Evolutionary conservation across 2,329 filamentous ascomycete species (phyloP), one percentile per base, ranked within the genome.

Genomic region (Escovopsis weberi): DNA sequence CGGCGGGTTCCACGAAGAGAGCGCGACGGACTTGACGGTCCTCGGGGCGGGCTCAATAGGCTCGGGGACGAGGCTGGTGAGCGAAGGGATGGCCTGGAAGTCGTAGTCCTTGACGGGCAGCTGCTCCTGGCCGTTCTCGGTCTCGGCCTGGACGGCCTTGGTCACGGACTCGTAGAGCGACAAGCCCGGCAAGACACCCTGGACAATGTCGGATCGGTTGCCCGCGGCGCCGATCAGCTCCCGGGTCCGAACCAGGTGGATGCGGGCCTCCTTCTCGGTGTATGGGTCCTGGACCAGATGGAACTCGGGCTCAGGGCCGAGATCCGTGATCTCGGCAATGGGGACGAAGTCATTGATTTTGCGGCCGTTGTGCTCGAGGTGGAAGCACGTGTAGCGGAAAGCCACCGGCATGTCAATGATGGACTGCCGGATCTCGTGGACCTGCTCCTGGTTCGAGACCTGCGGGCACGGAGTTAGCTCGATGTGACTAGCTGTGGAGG

Each of bases 351-450:
- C 91, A 62, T 96, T 96, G 72, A 98, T 82, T 50, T 84, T 82
- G 63, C 84, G 70, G 52, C 86, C 85, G 46, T 85, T 80, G 66
- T 88, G 80, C 66, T 96, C 88, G 55, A 98, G 79, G 66, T 98
- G 91, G 69, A 98, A 98, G 71, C 91, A 98, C 42, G 91, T 94
- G 69, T 95, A 95, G 64, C 94, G 87, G 67, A 95, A 91, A 41
- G 89, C 93, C 46, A 82, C 74, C 5, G 91, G 91, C 40, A 87
- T 74, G 64, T 98, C 91, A 65, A 95, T 87, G 59, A 98, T 84
- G 48, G 88, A 89, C 65, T 96, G 91, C 51, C 91, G 85, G 54
- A 98, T 80, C 69, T 98, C 91, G 64, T 96, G 91, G 47, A 96
- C 82, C 62, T 95, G 89, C 66, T 98, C 93, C 70, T 94, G 84